Evolutionary conservation across 176 grass and related monocot species (phyloP).

Genomic region (Hordeum marinum): DNA sequence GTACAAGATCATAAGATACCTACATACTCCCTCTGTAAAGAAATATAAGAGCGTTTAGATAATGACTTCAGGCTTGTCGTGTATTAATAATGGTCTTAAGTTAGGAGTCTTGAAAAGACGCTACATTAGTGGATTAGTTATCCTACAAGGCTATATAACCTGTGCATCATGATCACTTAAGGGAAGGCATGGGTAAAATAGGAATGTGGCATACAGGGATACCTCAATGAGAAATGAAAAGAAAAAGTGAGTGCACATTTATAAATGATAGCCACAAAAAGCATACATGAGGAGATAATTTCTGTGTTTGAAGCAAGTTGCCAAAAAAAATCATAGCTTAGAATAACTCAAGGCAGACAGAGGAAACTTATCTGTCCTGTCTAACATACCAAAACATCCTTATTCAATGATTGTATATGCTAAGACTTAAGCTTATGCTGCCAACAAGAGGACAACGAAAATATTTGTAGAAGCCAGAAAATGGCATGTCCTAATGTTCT

Average conservation of each 20-base stretch:
- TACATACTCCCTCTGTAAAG: too few species aligned
- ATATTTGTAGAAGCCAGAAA: background rate
- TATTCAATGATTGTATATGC: background rate
- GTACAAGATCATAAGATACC: conserved; percentile 24
- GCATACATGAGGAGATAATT: background rate
- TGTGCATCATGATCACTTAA: background rate
- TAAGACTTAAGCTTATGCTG: background rate
- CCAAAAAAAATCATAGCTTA: background rate
- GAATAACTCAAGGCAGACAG: background rate
- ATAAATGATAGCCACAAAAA: background rate
- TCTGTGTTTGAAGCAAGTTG: background rate
- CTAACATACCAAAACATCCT: background rate
- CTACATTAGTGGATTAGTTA: background rate
- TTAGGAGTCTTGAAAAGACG: background rate
- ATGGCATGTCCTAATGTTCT: background rate
- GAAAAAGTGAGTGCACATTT: background rate
- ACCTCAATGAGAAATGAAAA: background rate
- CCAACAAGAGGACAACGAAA: background rate
- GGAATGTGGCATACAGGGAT: background rate
- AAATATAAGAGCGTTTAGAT: too few species aligned
- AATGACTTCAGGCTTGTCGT: background rate
- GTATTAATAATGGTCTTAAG: background rate
- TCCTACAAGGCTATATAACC: background rate
- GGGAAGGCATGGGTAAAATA: background rate
- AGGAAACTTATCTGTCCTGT: background rate